phyloP scores from a whole-genome alignment of 768 basidiomycete genomes.

The Xanthoconium stramineum region DNA sequence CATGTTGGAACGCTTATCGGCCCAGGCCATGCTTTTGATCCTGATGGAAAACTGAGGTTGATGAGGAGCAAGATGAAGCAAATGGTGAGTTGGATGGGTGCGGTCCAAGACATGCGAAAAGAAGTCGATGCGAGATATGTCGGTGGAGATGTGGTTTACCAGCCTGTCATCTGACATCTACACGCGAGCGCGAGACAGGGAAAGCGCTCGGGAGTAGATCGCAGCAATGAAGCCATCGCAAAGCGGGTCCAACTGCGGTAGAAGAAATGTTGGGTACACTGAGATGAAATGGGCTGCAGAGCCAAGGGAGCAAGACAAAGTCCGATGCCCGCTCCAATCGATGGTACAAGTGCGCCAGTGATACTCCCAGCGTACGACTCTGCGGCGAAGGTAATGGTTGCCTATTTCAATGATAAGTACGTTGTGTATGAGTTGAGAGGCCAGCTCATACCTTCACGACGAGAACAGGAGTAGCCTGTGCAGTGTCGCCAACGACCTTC shows the following conservation, averaged over 20 bases:
- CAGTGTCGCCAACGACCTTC: too few relatives aligned
- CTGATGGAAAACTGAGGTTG: constrained; percentile 66
- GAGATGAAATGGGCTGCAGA: constrained; percentile 63
- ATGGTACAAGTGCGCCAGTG: constrained; percentile 36
- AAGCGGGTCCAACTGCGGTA: constrained; percentile 66
- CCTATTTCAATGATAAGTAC: constrained; percentile 35
- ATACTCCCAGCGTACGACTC: constrained; percentile 53
- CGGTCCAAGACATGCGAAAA: constrained; percentile 79
- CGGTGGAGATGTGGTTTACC: constrained; percentile 91
- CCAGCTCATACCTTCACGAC: too few relatives aligned
- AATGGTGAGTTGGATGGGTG: constrained; percentile 73
- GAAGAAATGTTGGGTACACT: constrained; percentile 81
- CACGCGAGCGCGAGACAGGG: constrained; percentile 74
- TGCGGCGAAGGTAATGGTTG: constrained; percentile 67
- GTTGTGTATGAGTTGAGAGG: too few relatives aligned
- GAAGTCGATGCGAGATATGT: constrained; percentile 89
- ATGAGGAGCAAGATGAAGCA: constrained; percentile 72
- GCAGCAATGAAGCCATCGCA: constrained; percentile 85
- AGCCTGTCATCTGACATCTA: constrained; percentile 84
- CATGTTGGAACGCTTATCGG: constrained; percentile 90
- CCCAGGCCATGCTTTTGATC: constrained; percentile 79
- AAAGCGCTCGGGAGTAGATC: constrained; percentile 76
- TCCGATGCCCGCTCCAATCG: constrained; percentile 62
- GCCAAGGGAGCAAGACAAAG: constrained; percentile 65
- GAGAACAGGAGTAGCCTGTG: too few relatives aligned